Conservation (phyloP, 768 basidiomycete genomes). For the Pleurotus djamor region DNA sequence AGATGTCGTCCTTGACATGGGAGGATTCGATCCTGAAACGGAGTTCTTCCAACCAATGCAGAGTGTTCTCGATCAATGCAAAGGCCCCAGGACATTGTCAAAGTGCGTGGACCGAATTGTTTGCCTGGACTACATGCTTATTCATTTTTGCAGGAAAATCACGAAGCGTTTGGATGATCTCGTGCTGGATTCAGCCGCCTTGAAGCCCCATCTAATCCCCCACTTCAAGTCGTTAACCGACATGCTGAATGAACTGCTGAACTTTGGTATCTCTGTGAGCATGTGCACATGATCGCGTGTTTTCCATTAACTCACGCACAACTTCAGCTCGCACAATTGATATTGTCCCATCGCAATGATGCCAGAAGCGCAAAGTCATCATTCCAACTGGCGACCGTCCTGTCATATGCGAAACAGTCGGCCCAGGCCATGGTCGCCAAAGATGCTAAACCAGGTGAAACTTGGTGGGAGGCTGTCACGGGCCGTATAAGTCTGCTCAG, state of each 20-base stretch:
- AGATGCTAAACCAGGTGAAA: slow-evolving; percentile 58
- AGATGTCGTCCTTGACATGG: slow-evolving; percentile 78
- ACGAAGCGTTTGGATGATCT: slow-evolving; percentile 84
- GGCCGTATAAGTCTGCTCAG: slow-evolving; percentile 68
- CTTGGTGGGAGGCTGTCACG: slow-evolving; percentile 78
- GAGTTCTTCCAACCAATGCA: slow-evolving; percentile 83
- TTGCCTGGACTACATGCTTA: not conserved
- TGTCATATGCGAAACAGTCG: slow-evolving; percentile 71
- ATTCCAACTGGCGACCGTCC: slow-evolving; percentile 71
- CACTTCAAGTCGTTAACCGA: slow-evolving; percentile 75
- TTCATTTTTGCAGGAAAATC: slow-evolving; percentile 63
- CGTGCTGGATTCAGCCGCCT: slow-evolving; percentile 63
- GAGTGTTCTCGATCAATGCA: slow-evolving; percentile 77
- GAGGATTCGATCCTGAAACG: slow-evolving; percentile 69
- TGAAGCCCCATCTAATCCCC: slow-evolving; percentile 68
- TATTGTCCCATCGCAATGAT: slow-evolving; percentile 84
- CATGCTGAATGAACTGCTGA: slow-evolving; percentile 76
- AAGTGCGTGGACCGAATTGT: slow-evolving; percentile 45
- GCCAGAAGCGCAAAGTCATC: slow-evolving; percentile 74
- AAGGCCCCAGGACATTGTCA: slow-evolving; percentile 76
- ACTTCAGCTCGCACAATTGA: slow-evolving; percentile 80
- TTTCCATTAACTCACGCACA: not conserved
- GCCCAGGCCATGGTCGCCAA: slow-evolving; percentile 71
- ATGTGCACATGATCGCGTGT: not conserved
- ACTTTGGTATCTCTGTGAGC: slow-evolving; percentile 87